phyloP scores from a whole-genome alignment of 1,284 basidiomycete genomes.

The Cryptococcus neoformans region DNA sequence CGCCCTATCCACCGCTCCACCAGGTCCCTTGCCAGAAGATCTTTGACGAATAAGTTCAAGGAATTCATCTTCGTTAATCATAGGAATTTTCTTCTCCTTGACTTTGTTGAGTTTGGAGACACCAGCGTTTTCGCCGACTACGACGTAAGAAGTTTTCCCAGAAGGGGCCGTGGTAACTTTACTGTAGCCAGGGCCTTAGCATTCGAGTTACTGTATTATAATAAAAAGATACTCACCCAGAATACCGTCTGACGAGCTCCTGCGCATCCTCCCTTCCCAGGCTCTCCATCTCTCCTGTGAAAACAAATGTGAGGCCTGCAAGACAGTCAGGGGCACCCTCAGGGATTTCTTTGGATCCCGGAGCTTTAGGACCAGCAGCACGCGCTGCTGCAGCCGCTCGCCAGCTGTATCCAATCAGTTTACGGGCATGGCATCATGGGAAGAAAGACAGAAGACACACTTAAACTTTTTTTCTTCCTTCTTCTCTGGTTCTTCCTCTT shows the following conservation, averaged over 20 bases:
- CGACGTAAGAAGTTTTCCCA: conserved; percentile 83
- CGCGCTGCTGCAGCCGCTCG: conserved; percentile 63
- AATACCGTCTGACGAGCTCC: conserved; percentile 88
- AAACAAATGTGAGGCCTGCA: conserved; percentile 86
- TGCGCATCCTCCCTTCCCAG: conserved; percentile 84
- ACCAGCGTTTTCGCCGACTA: conserved; percentile 85
- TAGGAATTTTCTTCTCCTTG: conserved; percentile 70
- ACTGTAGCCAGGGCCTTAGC: conserved; percentile 50
- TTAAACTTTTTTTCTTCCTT: conserved; percentile 30
- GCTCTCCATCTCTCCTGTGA: conserved; percentile 86
- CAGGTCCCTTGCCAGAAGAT: conserved; percentile 11
- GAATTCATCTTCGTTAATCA: conserved; percentile 84
- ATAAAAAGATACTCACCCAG: conserved; percentile 60
- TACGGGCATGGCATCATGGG: neutral
- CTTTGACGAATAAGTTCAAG: conserved; percentile 74
- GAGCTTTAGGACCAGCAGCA: conserved; percentile 66
- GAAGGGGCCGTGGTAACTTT: conserved; percentile 86
- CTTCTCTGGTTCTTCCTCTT: conserved; percentile 17
- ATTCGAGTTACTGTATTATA: neutral
- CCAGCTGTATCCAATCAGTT: conserved; percentile 19
- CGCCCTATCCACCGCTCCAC: conserved; percentile 65
- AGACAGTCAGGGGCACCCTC: conserved; percentile 74
- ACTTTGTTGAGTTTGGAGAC: conserved; percentile 81
- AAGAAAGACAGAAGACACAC: conserved; percentile 7
- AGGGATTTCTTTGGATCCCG: conserved; percentile 69